A percentile compares a stretch with the other conserved stretches of the same genome.
These are phyloP conservation scores for Umbelopsis sp. DNA, from an alignment of 192 early-diverging fungal species.

Conservation along the genomic window DNA sequence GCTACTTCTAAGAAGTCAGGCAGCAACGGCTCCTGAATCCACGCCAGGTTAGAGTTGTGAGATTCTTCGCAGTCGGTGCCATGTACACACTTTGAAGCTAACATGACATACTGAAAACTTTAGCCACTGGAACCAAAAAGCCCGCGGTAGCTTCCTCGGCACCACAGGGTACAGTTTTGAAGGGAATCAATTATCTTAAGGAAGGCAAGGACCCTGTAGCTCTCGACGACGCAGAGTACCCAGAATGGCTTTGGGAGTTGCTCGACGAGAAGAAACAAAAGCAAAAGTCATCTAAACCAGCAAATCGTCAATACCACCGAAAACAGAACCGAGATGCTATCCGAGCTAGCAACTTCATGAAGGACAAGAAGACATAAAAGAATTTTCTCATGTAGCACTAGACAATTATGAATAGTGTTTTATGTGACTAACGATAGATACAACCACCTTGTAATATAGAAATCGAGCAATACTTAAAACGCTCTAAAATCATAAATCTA, in stretches of 20 bases:
- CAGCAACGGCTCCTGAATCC: background rate
- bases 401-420: background rate
- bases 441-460: conserved; percentile 15
- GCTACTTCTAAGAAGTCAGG: background rate
- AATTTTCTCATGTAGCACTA: background rate
- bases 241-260: conserved; percentile 92
- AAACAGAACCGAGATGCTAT: conserved; percentile 62
- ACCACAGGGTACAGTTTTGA: conserved; percentile 78
- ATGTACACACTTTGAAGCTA: too few relatives aligned
- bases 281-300: conserved; percentile 48
- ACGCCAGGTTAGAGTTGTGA: conserved; percentile 1
- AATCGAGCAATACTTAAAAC: background rate
- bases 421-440: conserved; percentile 3
- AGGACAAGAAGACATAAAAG: conserved; percentile 71
- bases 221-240: conserved; percentile 83
- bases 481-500: conserved; percentile 17
- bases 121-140: conserved; percentile 9
- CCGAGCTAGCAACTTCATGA: conserved; percentile 77
- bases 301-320: conserved; percentile 62
- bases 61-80: background rate
- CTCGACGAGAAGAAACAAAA: conserved; percentile 59
- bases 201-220: conserved; percentile 86
- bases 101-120: too few relatives aligned
- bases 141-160: conserved; percentile 49
- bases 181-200: conserved; percentile 85